Evolutionary conservation across 257 asterid species (phyloP), one percentile per base, ranked within the genome.

Genomic region (Jacaranda copaia): DNA sequence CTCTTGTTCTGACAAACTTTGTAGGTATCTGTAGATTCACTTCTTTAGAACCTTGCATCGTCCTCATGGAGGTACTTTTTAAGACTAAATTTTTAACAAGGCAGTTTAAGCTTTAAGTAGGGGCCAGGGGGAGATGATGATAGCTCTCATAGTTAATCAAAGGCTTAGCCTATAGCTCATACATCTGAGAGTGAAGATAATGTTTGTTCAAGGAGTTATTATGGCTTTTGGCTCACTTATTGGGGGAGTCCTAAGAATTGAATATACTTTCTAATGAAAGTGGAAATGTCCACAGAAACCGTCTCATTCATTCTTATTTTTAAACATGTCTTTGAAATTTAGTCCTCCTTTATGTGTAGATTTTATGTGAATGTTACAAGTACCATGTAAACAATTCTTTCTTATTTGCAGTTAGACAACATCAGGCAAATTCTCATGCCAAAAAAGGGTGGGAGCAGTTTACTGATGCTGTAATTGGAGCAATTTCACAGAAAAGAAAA

Each of bases 361-460:
- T 60, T 56, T 57, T 38, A 8, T 72, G 13, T 35, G 73, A 68
- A 56, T 51, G 43, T 74, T 52, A 55, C 64, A 43, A 62, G 58
- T 59, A 57, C 74, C 45, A 71, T 35, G 64, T 59, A 49, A 59
- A 68, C n/a, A 55, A 49, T 60, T 60, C 53, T 73, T 40, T 57
- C 66, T 46, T 75, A 43, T 79, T 68, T 86, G 43, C 96, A 92
- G 99, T 96, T 66, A 90, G 91, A 84, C 87, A 91, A 62, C 94
- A 90, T 72, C 93, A 93, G 80, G 97, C 99, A 63, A 96, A 91
- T 86, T 93, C 93, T 72, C 99, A 96, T 86, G 94, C 99, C 74
- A 91, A 86, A 68, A 96, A 86, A 73, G 99, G 99, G 45, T 96
- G 99, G 99, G 99, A 96, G 83, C 94, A 87, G 81, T 93, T 96